Percentiles rank a stretch among this genome's conserved stretches.
Evolutionary conservation across 176 grass and related monocot species (phyloP).

Genomic region (Guadua angustifolia): DNA sequence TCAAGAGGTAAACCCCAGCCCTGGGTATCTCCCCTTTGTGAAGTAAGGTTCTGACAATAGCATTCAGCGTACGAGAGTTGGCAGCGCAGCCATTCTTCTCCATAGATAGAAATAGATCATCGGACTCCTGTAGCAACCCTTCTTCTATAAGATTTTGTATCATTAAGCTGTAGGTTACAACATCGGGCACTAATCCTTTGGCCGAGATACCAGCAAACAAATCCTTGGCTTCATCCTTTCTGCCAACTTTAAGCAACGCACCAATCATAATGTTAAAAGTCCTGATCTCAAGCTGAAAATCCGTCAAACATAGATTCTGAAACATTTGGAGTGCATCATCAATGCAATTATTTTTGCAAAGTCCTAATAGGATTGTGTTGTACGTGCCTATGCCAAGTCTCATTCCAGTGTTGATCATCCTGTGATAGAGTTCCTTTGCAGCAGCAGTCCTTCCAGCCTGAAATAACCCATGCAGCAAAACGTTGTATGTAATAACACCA

Average conservation of each 20-base stretch:
- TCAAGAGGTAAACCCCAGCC: too few species aligned
- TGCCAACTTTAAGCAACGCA: background rate
- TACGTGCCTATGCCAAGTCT: accelerated
- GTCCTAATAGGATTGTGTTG: background rate
- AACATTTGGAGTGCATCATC: background rate
- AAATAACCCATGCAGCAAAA: conserved; percentile 3
- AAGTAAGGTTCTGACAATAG: too few species aligned
- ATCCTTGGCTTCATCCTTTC: background rate
- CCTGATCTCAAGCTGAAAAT: background rate
- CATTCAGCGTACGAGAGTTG: too few species aligned
- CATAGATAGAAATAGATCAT: too few species aligned
- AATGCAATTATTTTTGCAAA: background rate
- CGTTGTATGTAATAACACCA: background rate
- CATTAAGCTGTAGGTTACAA: background rate
- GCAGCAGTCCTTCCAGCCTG: background rate
- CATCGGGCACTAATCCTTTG: background rate
- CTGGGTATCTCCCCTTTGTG: too few species aligned
- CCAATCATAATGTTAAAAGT: conserved; percentile 8
- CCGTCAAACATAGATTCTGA: background rate
- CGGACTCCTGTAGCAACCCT: conserved; percentile 1
- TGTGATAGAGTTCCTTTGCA: background rate
- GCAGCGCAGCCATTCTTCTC: too few species aligned
- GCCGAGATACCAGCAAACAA: background rate
- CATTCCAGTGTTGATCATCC: background rate
- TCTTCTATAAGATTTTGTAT: background rate